Conservation (phyloP, 352 stramenopile species). For the Aphanomyces invadans region DNA sequence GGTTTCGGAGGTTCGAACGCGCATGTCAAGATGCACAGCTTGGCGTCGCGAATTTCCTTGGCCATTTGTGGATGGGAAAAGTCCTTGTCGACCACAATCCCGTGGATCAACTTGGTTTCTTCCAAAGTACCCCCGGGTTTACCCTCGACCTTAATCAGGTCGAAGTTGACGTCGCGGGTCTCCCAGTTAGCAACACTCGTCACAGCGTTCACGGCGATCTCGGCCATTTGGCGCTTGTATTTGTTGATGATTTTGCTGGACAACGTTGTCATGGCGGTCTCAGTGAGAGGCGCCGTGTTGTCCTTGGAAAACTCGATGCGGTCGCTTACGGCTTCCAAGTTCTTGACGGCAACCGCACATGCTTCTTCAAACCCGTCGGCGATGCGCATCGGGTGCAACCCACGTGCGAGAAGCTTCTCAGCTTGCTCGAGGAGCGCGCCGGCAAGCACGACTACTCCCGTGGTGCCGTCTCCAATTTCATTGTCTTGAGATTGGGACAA, state of each 20-base stretch:
- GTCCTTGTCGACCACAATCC: conserved; percentile 99
- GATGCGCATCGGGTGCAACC: conserved; percentile 98
- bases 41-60: conserved; percentile 95
- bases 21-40: conserved; percentile 98
- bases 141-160: conserved; percentile 99
- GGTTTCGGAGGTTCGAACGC: conserved; percentile 99
- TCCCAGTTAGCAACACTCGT: conserved; percentile 97
- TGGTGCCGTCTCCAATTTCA: conserved; percentile 99
- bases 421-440: conserved; percentile 96
- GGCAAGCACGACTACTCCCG: conserved; percentile 97
- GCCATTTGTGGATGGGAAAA: conserved; percentile 99
- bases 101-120: conserved; percentile 97
- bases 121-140: conserved; percentile 96
- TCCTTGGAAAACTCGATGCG: conserved; percentile 94
- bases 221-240: conserved; percentile 97
- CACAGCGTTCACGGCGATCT: conserved; percentile 98
- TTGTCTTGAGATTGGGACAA: conserved; percentile 98
- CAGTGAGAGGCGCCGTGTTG: conserved; percentile 91
- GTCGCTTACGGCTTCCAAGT: conserved; percentile 93
- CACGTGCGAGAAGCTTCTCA: conserved; percentile 93
- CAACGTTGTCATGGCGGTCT: conserved; percentile 98
- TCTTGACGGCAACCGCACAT: conserved; percentile 93
- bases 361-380: conserved; percentile 98
- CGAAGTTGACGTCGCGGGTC: conserved; percentile 99
- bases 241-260: conserved; percentile 99